Conservation (phyloP, 768 basidiomycete species). For the Calocybe gangraenosa region DNA sequence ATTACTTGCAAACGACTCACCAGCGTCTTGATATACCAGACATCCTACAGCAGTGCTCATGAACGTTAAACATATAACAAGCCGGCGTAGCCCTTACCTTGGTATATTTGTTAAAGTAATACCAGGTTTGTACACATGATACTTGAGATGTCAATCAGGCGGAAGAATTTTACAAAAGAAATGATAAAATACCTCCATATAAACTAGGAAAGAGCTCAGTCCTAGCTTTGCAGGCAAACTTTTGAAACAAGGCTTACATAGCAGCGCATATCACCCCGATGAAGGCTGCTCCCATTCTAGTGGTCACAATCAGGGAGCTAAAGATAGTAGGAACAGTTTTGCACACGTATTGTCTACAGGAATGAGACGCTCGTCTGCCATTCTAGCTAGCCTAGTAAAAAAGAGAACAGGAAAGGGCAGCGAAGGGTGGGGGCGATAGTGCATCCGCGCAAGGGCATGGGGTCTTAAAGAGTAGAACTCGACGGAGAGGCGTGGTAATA, state of each 20-base stretch:
- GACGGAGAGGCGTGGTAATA: too few species aligned
- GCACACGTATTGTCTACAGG: slow-evolving; percentile 35
- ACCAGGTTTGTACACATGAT: slow-evolving; percentile 54
- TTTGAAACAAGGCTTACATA: slow-evolving; percentile 27
- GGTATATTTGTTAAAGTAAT: slow-evolving; percentile 46
- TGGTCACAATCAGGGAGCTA: background rate
- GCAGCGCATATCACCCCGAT: slow-evolving; percentile 47
- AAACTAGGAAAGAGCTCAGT: slow-evolving; percentile 26
- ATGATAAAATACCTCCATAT: slow-evolving; percentile 43
- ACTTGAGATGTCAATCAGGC: slow-evolving; percentile 27
- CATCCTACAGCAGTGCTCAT: slow-evolving; percentile 27
- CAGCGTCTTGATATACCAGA: slow-evolving; percentile 48
- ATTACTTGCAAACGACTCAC: slow-evolving; percentile 23
- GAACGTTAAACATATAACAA: slow-evolving; percentile 4
- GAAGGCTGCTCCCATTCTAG: slow-evolving; percentile 48
- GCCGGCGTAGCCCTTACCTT: slow-evolving; percentile 23
- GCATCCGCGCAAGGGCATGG: slow-evolving; percentile 2
- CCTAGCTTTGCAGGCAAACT: background rate
- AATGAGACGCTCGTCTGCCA: slow-evolving; percentile 16
- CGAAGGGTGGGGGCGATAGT: slow-evolving; percentile 5
- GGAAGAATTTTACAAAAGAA: background rate
- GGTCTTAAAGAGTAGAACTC: too few species aligned
- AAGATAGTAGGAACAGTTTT: background rate
- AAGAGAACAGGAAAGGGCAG: slow-evolving; percentile 12
- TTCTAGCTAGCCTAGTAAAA: slow-evolving; percentile 7